Evolutionary conservation across 2,329 filamentous ascomycete genomes (phyloP), one percentile per base, ranked within the genome.

Genomic region (Penicillium italicum): DNA sequence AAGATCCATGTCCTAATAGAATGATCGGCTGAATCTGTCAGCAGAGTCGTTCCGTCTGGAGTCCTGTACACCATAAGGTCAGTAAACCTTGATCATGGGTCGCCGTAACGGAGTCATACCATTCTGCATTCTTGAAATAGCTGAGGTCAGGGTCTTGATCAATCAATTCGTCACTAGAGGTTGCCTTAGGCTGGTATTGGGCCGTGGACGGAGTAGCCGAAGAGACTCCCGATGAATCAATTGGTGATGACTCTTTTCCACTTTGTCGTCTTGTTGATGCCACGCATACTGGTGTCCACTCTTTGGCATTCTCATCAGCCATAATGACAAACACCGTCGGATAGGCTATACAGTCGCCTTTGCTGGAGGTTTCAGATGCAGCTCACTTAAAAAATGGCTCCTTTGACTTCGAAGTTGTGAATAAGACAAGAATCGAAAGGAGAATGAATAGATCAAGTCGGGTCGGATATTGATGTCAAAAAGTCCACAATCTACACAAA

Each of bases 21-120:
- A 49, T 81, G 74, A 59, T 82, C 77, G 20, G 75, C 77, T 55
- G 76, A 80, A 38, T 79, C 78, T 2, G 82, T 81, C 55, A 87
- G 66, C 24, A 86, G 66, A 22, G 77, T 80, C 1, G 81, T 84
- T 7, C 84, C 84, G 66, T 86, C 84, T 16, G 80, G 72, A 8
- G 79, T 75, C 77, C 79, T 78, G 52, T 43, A 37, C 16, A 18
- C 6, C 28, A 46, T 18, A 30, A 51, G 41, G 33, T 56, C 22
- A 62, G 34, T 30, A n/a, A 41, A 42, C 14, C 18, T 37, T 31
- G 30, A 20, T 44, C n/a, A 26, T 16, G 37, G 16, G 9, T 37
- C 20, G 36, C 12, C 33, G 3, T 22, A 33, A 4, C 6, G 8
- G 8, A 22, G 42, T 48, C 69, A 56, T 63, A 77, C 77, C 76